Base-by-base conservation (phyloP, 306 rosid species). In the Datisca glomerata region DNA sequence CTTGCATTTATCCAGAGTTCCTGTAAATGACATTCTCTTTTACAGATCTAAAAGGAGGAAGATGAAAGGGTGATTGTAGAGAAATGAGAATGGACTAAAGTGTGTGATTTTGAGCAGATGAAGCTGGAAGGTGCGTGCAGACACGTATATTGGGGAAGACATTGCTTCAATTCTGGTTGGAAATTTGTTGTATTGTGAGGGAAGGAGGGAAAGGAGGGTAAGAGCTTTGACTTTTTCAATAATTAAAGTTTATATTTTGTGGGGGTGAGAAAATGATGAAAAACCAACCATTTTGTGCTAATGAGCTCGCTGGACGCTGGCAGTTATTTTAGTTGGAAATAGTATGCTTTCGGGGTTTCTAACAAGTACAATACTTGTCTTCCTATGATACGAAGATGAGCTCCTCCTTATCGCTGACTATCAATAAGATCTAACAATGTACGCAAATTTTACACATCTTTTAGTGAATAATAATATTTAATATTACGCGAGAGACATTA, bases 1-100 rank as follows among this genome's bases (percentile, higher is more conserved):
- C 47, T 49, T 64, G 86, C 98, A 89, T 77, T 80, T 89, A 28
- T 89, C 98, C 67, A 80, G 55, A 41, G 98, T 89, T 68, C 98
- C 98, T 2, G 98, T 84, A 70, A 89, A 89, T 18, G 95, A 63
- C 97, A 89, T 87, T 43, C 41, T 60, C 16, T 14, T 14, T 21
- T 21, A 24, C 18, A 2, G 17, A 2, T 36, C 41, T 36, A 12
- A 2, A 7, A 27, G 21, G 4, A 25, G 20, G 18, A 25, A 17
- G 16, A 25, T 25, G 31, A 8, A 25, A 25, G 21, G 29, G 11
- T 31, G 34, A 15, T 37, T 21, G 12, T 17, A 16, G 10, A 35
- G 7, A 12, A 31, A 31, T 8, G 36, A 14, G 36, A 31, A 14
- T 31, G 36, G n/a, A 31, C n/a, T 8, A 31, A 31, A 31, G 36